A percentile compares a stretch with the other conserved stretches of the same genome.
Evolutionary conservation across 1,284 basidiomycete genomes (phyloP).

Genomic region (Fomitopsis pinicola): DNA sequence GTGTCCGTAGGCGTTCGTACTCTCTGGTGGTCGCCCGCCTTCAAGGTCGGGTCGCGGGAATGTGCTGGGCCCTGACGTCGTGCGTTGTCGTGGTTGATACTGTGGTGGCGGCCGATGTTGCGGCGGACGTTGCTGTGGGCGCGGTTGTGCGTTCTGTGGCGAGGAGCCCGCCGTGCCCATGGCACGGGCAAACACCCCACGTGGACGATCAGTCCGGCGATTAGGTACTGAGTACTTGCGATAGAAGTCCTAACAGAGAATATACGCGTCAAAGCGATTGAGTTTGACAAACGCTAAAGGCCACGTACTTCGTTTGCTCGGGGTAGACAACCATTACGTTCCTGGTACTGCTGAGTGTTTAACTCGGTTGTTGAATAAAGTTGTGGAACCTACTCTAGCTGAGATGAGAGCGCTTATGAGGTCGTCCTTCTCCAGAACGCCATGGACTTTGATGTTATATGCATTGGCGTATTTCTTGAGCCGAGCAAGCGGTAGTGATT

Average conservation of each 20-base stretch:
- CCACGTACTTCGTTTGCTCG: conserved; percentile 46
- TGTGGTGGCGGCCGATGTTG: conserved; percentile 17
- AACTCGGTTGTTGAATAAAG: neutral
- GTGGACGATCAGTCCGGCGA: conserved; percentile 37
- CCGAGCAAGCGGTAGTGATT: conserved; percentile 48
- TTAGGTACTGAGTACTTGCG: conserved; percentile 64
- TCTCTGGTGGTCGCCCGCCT: conserved; percentile 14
- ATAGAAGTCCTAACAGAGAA: conserved; percentile 40
- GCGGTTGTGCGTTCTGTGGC: conserved; percentile 10
- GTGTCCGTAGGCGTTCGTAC: conserved; percentile 4
- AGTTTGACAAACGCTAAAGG: neutral
- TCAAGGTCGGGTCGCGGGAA: conserved; percentile 40
- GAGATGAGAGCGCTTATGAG: conserved; percentile 58
- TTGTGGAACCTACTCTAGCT: conserved; percentile 43
- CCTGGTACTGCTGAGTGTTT: conserved; percentile 24
- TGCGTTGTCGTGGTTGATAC: conserved; percentile 26
- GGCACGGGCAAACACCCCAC: conserved; percentile 51
- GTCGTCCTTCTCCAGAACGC: conserved; percentile 72
- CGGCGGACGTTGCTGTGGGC: conserved; percentile 15
- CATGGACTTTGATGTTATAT: conserved; percentile 60
- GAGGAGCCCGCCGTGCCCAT: conserved; percentile 31
- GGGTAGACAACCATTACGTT: conserved; percentile 51
- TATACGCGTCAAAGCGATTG: neutral
- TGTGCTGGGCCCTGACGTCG: conserved; percentile 25
- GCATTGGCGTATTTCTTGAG: conserved; percentile 65